Conservation (phyloP, 2,329 filamentous ascomycete genomes). For the Neonectria coccinea region DNA sequence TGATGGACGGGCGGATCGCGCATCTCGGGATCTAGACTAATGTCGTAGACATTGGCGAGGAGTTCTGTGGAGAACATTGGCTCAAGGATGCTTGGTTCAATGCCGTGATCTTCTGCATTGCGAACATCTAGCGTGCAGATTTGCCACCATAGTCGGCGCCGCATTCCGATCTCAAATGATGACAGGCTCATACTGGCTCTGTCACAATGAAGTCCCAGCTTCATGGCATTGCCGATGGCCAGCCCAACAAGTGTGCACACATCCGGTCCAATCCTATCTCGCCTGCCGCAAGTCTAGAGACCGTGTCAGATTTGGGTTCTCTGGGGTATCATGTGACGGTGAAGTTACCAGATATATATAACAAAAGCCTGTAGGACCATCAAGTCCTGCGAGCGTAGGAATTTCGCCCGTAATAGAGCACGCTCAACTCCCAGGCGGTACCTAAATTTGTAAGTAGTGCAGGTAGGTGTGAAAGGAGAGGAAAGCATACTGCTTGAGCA, state of each 20-base stretch:
- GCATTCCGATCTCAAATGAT: conserved; percentile 65
- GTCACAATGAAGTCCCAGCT: conserved; percentile 42
- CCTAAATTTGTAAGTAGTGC: too few relatives aligned
- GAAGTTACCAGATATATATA: conserved; percentile 32
- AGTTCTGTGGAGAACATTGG: neutral
- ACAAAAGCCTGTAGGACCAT: conserved; percentile 33
- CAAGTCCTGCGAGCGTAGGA: conserved; percentile 25
- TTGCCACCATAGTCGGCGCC: conserved; percentile 66
- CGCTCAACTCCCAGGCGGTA: conserved; percentile 17
- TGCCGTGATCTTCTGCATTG: conserved; percentile 65
- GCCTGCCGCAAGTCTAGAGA: conserved; percentile 7
- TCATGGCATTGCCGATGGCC: conserved; percentile 30
- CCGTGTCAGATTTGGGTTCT: neutral
- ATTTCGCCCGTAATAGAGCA: conserved; percentile 19
- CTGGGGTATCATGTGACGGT: neutral
- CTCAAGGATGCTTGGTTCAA: conserved; percentile 29
- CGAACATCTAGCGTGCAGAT: conserved; percentile 61
- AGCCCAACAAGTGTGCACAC: conserved; percentile 27
- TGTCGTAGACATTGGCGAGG: conserved; percentile 14
- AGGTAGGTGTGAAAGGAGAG: neutral
- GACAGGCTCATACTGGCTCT: conserved; percentile 49
- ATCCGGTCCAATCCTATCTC: conserved; percentile 24
- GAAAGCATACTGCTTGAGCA: conserved; percentile 17
- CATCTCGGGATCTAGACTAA: neutral
- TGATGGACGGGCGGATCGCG: neutral